These are phyloP conservation scores for Rhazya stricta DNA, from an alignment of 257 asterid genomes.

Conservation along the genomic window DNA sequence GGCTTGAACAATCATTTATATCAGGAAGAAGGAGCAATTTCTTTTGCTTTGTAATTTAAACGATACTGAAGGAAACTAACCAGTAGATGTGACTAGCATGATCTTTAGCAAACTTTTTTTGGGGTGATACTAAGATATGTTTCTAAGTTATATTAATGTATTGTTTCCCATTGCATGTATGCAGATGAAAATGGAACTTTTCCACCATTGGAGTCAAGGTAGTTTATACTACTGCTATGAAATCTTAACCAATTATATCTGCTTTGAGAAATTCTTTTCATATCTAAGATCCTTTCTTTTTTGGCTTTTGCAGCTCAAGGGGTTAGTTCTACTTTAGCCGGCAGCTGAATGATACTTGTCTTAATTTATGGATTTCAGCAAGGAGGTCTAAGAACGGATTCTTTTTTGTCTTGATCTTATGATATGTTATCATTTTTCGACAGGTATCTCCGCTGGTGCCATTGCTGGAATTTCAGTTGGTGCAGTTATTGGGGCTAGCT, in stretches of 20 bases:
- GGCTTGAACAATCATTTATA: background rate
- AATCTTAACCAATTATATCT: background rate
- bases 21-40: background rate
- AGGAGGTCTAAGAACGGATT: constrained; percentile 5
- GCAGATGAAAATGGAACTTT: constrained; percentile 83
- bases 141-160: constrained; percentile 20
- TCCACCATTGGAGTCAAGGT: constrained; percentile 72
- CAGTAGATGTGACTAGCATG: background rate
- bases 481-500: constrained; percentile 35
- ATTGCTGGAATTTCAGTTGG: constrained; percentile 73
- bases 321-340: constrained; percentile 42
- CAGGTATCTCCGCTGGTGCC: constrained; percentile 73
- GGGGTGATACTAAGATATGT: background rate
- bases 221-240: constrained; percentile 9
- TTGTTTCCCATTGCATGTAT: constrained; percentile 20
- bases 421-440: constrained; percentile 21
- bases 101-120: too few relatives aligned
- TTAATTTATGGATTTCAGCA: constrained; percentile 18
- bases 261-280: background rate
- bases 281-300: constrained; percentile 26
- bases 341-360: constrained; percentile 11
- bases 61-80: too few relatives aligned
- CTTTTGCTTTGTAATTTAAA: too few relatives aligned
- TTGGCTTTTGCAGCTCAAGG: constrained; percentile 62
- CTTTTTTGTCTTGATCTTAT: background rate